Percentiles rank a stretch among this genome's conserved stretches.
phyloP scores from a whole-genome alignment of 306 rosid species.

The Abrus pulchellus region DNA sequence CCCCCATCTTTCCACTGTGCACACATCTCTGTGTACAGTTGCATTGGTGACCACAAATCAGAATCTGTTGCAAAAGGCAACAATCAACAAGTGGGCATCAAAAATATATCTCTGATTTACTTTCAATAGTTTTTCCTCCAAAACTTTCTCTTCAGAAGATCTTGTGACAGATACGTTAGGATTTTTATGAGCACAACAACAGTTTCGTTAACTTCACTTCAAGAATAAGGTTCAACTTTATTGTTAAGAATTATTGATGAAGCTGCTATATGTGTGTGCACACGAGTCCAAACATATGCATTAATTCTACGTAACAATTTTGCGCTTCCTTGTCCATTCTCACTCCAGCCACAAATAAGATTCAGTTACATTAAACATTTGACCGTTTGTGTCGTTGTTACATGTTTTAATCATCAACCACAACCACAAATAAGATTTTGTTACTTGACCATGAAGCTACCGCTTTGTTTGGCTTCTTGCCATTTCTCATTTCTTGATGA shows the following conservation, averaged over 20 bases:
- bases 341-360: not conserved
- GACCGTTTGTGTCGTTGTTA: conserved; percentile 4
- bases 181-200: not conserved
- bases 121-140: not conserved
- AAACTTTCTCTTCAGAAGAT: not conserved
- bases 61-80: not conserved
- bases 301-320: not conserved
- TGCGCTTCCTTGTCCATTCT: too few relatives aligned
- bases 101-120: not conserved
- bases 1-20: not conserved
- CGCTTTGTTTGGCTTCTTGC: not conserved
- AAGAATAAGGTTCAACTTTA: not conserved
- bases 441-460: not conserved
- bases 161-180: conserved; percentile 7
- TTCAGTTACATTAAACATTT: not conserved
- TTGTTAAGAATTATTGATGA: not conserved
- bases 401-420: not conserved
- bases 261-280: not conserved
- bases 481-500: not conserved
- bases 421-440: not conserved
- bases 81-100: not conserved
- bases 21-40: not conserved
- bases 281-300: not conserved
- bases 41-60: not conserved
- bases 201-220: not conserved